These are phyloP conservation scores for Tetrastigma voinierianum DNA, from an alignment of 164 flowering plant genomes.

Conservation along the genomic window DNA sequence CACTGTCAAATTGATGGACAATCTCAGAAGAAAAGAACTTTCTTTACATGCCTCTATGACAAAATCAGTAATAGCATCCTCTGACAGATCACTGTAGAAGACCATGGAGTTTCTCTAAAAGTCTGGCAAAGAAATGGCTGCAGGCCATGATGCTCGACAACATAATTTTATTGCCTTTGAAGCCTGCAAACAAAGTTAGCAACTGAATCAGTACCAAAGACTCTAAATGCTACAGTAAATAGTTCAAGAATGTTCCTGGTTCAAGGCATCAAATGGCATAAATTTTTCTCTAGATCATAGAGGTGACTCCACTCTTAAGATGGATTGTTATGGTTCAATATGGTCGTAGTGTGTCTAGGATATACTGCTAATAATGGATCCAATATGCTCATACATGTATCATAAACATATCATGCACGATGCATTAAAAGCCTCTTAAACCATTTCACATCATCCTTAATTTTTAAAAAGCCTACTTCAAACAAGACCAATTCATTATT, in stretches of 20 bases:
- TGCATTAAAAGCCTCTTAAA: too few relatives aligned
- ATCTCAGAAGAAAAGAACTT: slow-evolving; percentile 56
- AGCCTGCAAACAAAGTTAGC: slow-evolving; percentile 51
- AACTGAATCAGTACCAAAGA: background rate
- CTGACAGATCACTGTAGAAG: slow-evolving; percentile 34
- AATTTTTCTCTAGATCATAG: too few relatives aligned
- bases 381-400: too few relatives aligned
- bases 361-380: too few relatives aligned
- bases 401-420: too few relatives aligned
- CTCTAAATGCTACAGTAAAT: background rate
- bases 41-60: slow-evolving; percentile 53
- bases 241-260: background rate
- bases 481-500: too few relatives aligned
- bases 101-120: slow-evolving; percentile 27
- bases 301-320: too few relatives aligned
- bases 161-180: slow-evolving; percentile 50
- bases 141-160: slow-evolving; percentile 69
- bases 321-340: too few relatives aligned
- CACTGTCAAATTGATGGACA: slow-evolving; percentile 49
- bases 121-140: slow-evolving; percentile 46
- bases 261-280: background rate
- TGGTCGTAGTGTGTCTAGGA: too few relatives aligned
- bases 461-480: too few relatives aligned
- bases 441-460: too few relatives aligned
- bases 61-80: slow-evolving; percentile 43